Evolutionary conservation across 2,329 filamentous ascomycete genomes (phyloP), one percentile per base, ranked within the genome.

Genomic region (Magnaporthales sp.): DNA sequence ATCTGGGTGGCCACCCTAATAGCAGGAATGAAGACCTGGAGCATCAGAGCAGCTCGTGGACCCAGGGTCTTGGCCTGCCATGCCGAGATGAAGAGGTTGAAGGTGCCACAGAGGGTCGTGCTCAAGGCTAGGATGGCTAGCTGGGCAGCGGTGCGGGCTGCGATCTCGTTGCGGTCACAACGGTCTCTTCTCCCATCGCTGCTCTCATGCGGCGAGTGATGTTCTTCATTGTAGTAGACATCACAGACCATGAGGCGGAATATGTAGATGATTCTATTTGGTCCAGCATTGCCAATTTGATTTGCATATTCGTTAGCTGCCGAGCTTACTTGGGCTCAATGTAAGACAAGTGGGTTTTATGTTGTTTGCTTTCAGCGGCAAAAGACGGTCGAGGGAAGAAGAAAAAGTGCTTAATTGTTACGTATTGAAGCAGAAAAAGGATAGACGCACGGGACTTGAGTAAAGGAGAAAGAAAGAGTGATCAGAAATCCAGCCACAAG

Each of bases 201-300:
- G 1, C 80, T 81, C 10, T 76, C 70, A 64, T 78, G 84, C 0
- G 82, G 80, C 13, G 83, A 80, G 71, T 90, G 84, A 2, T 78
- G 78, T 11, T 60, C 56, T 6, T 60, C 56, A 46, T 81, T 77
- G 75, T 91, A 92, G 74, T 87, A 92, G 65, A 84, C 82, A 66
- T 91, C 86, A 75, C 89, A 92, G 64, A 86, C 87, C 88, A 91
- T 91, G 1, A 90, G 73, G 67, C 87, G 86, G 71, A 91, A 91
- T 27, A 89, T 86, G 81, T 87, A 86, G 68, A 87, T 80, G 1
- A 80, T 79, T 8, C 77, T 79, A 63, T 13, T 24, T 26, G 6
- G 22, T 60, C 26, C 26, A 27, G 24, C 24, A 26, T 29, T 4
- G 26, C 56, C 13, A 27, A 15, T 27, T 60, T 29, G 56, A n/a